These are phyloP conservation scores for Botrytis tulipae DNA, from an alignment of 2,329 filamentous ascomycete genomes.

Conservation along the genomic window DNA sequence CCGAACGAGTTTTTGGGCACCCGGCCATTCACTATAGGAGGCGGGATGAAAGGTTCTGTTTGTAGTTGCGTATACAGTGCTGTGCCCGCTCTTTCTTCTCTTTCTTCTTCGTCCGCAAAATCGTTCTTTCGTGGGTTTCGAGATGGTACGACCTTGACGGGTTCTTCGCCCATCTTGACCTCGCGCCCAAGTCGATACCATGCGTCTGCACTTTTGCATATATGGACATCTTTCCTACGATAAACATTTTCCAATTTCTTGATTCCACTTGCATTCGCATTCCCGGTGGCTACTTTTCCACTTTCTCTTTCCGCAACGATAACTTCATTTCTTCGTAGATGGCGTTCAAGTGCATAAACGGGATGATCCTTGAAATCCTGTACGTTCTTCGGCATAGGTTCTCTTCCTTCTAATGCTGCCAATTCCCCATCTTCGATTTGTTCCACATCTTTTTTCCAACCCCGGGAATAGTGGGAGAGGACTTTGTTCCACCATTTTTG, in stretches of 20 bases:
- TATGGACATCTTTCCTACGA: conserved; percentile 74
- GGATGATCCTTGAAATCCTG: conserved; percentile 87
- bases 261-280: conserved; percentile 44
- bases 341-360: conserved; percentile 77
- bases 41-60: conserved; percentile 71
- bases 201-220: conserved; percentile 75
- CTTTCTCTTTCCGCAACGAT: conserved; percentile 66
- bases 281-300: conserved; percentile 72
- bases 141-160: conserved; percentile 70
- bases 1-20: conserved; percentile 91
- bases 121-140: conserved; percentile 41
- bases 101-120: conserved; percentile 41
- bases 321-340: conserved; percentile 80
- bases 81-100: conserved; percentile 50
- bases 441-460: conserved; percentile 61
- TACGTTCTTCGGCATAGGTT: conserved; percentile 83
- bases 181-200: conserved; percentile 89
- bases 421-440: conserved; percentile 82
- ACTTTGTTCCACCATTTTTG: conserved; percentile 54
- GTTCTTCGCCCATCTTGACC: conserved; percentile 74
- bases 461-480: conserved; percentile 49
- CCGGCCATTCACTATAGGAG: conserved; percentile 69
- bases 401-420: conserved; percentile 65
- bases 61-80: conserved; percentile 62
- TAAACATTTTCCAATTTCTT: conserved; percentile 71